Percentiles rank a stretch among this genome's conserved stretches.
phyloP scores from a whole-genome alignment of 78 protist genomes.

The slime mould (Dictyostelium discoideum) region DNA sequence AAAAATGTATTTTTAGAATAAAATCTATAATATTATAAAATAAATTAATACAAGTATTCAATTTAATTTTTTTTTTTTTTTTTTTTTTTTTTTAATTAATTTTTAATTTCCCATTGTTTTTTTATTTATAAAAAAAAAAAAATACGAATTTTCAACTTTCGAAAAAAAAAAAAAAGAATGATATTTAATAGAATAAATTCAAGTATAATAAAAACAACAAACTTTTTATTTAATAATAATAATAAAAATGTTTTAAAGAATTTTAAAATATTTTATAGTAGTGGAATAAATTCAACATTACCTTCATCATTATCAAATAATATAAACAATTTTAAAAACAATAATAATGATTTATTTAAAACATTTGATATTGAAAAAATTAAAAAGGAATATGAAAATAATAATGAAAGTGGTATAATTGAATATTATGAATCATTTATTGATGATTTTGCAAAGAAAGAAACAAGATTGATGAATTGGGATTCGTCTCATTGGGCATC shows the following conservation, averaged over 20 bases:
- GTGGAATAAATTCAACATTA: background rate
- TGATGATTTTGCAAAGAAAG: conserved; percentile 29
- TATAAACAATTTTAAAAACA: background rate
- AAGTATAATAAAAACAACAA: background rate
- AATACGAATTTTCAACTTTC: too few species aligned
- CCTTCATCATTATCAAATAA: background rate
- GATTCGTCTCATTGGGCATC: conserved; percentile 64
- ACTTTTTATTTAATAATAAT: background rate
- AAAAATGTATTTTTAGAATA: conserved; percentile 12
- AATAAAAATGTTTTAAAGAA: background rate
- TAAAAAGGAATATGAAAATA: background rate
- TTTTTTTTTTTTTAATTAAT: background rate
- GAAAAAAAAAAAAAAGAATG: too few species aligned
- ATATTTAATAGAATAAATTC: background rate
- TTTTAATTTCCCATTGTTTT: too few species aligned
- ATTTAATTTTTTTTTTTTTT: background rate
- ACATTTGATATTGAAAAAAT: background rate
- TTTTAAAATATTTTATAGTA: background rate
- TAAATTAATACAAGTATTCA: background rate
- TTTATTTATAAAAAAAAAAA: too few species aligned
- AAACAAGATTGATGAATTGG: conserved; percentile 61
- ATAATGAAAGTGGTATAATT: background rate
- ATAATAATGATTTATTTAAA: background rate
- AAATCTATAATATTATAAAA: conserved; percentile 2
- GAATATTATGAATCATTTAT: conserved; percentile 3